phyloP scores from a whole-genome alignment of 768 basidiomycete genomes.

The Crassisporium funariophilum region DNA sequence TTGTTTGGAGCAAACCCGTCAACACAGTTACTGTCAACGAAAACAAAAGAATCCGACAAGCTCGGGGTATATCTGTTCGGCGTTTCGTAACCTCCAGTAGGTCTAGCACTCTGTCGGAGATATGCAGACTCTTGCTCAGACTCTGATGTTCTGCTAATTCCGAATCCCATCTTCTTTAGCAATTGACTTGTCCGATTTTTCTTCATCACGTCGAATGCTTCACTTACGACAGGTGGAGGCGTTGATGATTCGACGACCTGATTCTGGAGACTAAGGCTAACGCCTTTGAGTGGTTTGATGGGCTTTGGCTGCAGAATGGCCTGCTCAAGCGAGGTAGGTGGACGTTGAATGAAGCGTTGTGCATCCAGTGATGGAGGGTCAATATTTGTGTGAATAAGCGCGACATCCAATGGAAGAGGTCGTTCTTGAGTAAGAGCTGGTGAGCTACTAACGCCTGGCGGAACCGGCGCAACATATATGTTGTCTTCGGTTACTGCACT shows the following conservation, averaged over 20 bases:
- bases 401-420: too few species aligned
- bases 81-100: not conserved
- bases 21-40: too few species aligned
- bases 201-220: conserved; percentile 8
- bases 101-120: too few species aligned
- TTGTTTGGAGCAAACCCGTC: too few species aligned
- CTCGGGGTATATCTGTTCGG: not conserved
- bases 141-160: too few species aligned
- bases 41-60: not conserved
- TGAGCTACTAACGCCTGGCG: not conserved
- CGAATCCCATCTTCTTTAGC: too few species aligned
- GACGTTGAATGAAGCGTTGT: too few species aligned
- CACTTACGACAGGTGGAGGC: conserved; percentile 8
- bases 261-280: conserved; percentile 24
- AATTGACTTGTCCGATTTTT: conserved; percentile 8
- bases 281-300: conserved; percentile 20
- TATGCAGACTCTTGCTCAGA: too few species aligned
- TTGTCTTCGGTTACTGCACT: conserved; percentile 18
- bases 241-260: conserved; percentile 16
- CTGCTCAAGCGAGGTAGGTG: conserved; percentile 1
- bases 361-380: too few species aligned
- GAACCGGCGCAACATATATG: conserved; percentile 10
- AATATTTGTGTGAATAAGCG: too few species aligned
- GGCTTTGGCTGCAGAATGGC: conserved; percentile 25
- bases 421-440: not conserved